These are phyloP conservation scores for Jasminum sambac DNA, from an alignment of 257 asterid genomes.

Conservation along the genomic window DNA sequence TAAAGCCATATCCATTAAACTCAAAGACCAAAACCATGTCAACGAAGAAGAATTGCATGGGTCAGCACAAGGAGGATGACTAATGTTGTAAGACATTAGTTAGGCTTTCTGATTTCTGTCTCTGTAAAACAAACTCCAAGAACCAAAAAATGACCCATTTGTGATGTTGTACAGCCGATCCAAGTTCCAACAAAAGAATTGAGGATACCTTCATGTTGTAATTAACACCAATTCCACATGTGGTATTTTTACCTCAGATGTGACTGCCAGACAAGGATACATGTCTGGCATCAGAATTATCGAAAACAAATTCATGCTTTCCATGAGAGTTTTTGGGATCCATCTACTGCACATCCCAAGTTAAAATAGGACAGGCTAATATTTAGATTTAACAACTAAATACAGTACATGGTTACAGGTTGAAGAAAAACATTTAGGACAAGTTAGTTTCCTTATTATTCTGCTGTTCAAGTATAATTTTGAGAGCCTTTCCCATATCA, in stretches of 20 bases:
- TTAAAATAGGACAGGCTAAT: background rate
- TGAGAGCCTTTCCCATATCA: background rate
- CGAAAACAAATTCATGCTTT: slow-evolving; percentile 10
- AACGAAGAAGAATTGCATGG: slow-evolving; percentile 1
- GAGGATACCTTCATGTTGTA: background rate
- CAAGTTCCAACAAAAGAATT: slow-evolving; percentile 9
- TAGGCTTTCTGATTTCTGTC: background rate
- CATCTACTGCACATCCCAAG: background rate
- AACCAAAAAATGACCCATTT: background rate
- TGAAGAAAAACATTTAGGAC: background rate
- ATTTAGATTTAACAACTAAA: slow-evolving; percentile 11
- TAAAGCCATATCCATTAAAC: slow-evolving; percentile 17
- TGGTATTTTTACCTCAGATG: background rate
- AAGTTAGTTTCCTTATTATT: background rate
- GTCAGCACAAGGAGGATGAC: slow-evolving; percentile 4
- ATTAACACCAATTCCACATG: background rate
- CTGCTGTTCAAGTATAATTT: slow-evolving; percentile 1
- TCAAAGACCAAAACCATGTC: slow-evolving; percentile 9
- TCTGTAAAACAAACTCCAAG: background rate
- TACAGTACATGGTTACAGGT: background rate
- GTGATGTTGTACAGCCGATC: background rate
- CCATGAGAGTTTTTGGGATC: background rate
- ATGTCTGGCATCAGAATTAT: background rate
- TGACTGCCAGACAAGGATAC: slow-evolving; percentile 1
- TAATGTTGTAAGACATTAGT: too few species aligned